Evolutionary conservation across 306 rosid genomes (phyloP).

Genomic region (Glycine latifolia): DNA sequence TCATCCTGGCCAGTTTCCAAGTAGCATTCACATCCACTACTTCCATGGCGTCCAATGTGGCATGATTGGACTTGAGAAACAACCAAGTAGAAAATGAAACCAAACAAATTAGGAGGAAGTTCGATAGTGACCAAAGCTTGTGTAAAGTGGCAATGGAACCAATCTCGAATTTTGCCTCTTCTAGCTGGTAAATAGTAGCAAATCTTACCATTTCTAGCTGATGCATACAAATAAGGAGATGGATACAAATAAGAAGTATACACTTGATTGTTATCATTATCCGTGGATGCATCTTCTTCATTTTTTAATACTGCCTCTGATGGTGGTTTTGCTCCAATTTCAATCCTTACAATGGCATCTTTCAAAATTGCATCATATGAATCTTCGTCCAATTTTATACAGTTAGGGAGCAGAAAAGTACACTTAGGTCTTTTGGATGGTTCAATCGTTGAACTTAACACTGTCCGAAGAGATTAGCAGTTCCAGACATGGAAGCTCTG

Average conservation of each 20-base stretch:
- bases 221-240: no score
- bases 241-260: no score
- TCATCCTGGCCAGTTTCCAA: not conserved
- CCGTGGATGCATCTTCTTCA: not conserved
- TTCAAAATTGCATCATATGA: not conserved
- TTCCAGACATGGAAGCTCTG: not conserved
- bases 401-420: not conserved
- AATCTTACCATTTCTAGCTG: not conserved
- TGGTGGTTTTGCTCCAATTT: not conserved
- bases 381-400: not conserved
- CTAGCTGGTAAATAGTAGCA: constrained; percentile 1
- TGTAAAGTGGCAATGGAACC: constrained; percentile 1
- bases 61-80: no score
- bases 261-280: not conserved
- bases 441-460: not conserved
- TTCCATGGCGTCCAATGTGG: no score
- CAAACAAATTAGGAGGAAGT: not conserved
- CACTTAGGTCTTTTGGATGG: not conserved
- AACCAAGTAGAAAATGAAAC: no score
- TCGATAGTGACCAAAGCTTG: not conserved
- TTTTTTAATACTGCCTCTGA: not conserved
- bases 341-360: not conserved
- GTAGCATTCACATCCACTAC: no score
- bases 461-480: not conserved
- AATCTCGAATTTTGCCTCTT: not conserved